Conservation (phyloP, 202 grass and related monocot genomes). For the Dendrocalamus latiflorus region DNA sequence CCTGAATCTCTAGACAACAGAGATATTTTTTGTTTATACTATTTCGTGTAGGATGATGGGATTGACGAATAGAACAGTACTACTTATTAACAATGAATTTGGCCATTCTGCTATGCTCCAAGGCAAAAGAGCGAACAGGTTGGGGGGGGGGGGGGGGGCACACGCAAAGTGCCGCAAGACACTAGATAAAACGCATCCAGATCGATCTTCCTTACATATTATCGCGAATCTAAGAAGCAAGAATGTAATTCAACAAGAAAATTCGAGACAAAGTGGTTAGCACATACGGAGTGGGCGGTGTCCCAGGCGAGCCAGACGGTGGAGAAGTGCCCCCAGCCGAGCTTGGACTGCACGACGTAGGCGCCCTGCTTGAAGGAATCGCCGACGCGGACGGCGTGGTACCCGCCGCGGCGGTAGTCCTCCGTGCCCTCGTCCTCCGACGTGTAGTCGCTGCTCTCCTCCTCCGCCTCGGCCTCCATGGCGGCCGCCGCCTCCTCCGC, state of each 20-base stretch:
- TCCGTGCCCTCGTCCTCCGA: constrained; percentile 98
- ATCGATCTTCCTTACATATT: constrained; percentile 8
- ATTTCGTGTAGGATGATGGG: neutral
- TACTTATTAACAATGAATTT: neutral
- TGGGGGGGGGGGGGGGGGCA: too few species aligned
- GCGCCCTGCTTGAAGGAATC: constrained; percentile 93
- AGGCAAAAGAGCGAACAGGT: constrained; percentile 32
- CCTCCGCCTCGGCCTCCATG: constrained; percentile 19
- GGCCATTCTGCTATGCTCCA: neutral
- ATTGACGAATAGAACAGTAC: neutral
- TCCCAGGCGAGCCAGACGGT: constrained; percentile 99
- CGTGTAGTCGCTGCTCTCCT: constrained; percentile 77
- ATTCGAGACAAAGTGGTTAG: neutral
- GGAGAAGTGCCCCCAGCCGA: constrained; percentile 99
- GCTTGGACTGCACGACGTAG: constrained; percentile 93
- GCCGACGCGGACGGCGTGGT: constrained; percentile 86
- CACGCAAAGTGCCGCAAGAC: neutral
- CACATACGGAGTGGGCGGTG: constrained; percentile 61
- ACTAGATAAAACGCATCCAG: constrained; percentile 6
- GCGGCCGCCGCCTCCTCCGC: constrained; percentile 21
- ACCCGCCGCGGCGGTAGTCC: constrained; percentile 91
- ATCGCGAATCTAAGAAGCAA: neutral
- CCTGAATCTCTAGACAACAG: neutral
- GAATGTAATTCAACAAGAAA: neutral
- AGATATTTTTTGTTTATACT: neutral